Evolutionary conservation across 225 moss, liverwort and hornwort genomes (phyloP).

Genomic region (Pseudoscleropodium purum): DNA sequence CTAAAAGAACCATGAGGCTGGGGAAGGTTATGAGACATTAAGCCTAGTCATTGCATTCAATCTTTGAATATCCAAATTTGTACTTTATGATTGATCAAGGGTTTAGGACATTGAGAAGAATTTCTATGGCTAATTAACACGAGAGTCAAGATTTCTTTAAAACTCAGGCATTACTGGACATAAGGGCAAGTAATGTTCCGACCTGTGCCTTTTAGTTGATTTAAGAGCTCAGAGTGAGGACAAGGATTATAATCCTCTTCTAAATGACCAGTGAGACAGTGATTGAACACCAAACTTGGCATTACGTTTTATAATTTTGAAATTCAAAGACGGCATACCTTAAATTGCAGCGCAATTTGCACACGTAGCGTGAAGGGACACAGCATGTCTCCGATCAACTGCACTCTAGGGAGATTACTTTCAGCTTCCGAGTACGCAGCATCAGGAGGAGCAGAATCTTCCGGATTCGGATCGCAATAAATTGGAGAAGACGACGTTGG

Average conservation of each 20-base stretch:
- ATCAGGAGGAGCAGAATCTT: slow-evolving; percentile 12
- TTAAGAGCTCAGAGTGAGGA: neutral
- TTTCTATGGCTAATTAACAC: neutral
- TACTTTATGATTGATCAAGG: neutral
- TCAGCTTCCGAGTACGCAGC: slow-evolving; percentile 19
- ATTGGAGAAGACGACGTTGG: slow-evolving; percentile 48
- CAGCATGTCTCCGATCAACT: slow-evolving; percentile 48
- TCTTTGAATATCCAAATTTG: neutral
- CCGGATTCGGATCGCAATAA: slow-evolving; percentile 22
- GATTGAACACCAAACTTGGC: neutral
- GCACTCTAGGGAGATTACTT: slow-evolving; percentile 42
- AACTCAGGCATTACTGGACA: neutral
- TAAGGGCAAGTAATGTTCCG: neutral
- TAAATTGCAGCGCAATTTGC: slow-evolving; percentile 50
- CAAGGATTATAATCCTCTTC: neutral
- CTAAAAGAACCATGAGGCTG: neutral
- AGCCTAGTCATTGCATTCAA: neutral
- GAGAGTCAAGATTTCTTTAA: neutral
- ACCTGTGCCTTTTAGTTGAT: neutral
- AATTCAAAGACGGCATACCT: slow-evolving; percentile 5
- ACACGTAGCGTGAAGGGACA: slow-evolving; percentile 52
- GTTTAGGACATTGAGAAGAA: neutral
- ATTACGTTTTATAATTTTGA: neutral
- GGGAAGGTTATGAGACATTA: neutral
- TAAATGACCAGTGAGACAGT: neutral